A percentile compares a stretch with the other conserved stretches of the same genome.
phyloP scores from a whole-genome alignment of 2,329 filamentous ascomycete species.

The Clonostachys byssicola region DNA sequence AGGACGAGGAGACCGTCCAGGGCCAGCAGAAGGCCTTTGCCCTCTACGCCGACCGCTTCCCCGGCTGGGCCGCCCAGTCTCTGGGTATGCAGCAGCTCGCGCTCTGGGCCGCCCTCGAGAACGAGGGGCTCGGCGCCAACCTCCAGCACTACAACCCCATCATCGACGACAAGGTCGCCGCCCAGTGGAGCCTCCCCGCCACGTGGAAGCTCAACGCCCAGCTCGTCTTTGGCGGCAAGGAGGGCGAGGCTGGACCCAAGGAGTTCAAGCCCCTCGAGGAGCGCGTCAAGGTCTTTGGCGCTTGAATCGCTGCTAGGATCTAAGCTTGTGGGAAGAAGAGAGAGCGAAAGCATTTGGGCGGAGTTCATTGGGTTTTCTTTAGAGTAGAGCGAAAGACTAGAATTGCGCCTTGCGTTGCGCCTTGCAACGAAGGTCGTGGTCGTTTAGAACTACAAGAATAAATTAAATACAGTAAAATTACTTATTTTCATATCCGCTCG shows the following conservation, averaged over 20 bases:
- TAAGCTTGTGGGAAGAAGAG: too few relatives aligned
- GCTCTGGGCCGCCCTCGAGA: constrained; percentile 77
- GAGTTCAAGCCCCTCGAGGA: constrained; percentile 59
- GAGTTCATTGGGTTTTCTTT: too few relatives aligned
- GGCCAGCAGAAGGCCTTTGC: constrained; percentile 65
- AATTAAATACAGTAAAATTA: too few relatives aligned
- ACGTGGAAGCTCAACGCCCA: constrained; percentile 78
- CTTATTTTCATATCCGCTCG: too few relatives aligned
- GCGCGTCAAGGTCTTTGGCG: constrained; percentile 61
- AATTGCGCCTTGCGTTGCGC: too few relatives aligned
- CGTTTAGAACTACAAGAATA: too few relatives aligned
- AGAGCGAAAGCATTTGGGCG: too few relatives aligned
- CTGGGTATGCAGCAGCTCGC: constrained; percentile 75
- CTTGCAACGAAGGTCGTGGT: too few relatives aligned
- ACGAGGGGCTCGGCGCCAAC: constrained; percentile 82
- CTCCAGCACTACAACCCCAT: constrained; percentile 93
- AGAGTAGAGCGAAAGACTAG: too few relatives aligned
- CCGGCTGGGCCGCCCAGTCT: constrained; percentile 70
- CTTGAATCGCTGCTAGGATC: constrained; percentile 15
- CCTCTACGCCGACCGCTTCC: constrained; percentile 76
- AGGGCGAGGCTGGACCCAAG: constrained; percentile 58
- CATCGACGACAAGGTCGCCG: constrained; percentile 67
- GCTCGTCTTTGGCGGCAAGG: constrained; percentile 74
- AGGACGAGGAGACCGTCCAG: constrained; percentile 66
- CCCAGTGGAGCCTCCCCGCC: constrained; percentile 64